These are phyloP conservation scores for Fagopyrum tataricum DNA, from an alignment of 148 eudicot species.

Conservation along the genomic window DNA sequence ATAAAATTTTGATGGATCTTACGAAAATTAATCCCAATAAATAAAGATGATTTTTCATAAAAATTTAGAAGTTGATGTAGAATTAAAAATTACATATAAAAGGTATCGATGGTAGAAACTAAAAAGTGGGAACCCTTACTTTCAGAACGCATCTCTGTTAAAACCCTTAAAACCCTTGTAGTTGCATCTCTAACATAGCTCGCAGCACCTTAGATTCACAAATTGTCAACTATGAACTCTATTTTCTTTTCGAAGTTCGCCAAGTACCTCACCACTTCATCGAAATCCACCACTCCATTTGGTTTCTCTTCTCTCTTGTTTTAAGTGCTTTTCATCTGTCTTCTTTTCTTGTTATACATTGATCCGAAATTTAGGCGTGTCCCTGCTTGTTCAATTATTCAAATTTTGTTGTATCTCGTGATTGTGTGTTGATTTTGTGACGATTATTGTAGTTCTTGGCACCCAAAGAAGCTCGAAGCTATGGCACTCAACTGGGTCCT, in stretches of 20 bases:
- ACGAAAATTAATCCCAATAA: too few species aligned
- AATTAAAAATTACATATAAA: too few species aligned
- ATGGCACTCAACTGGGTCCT: constrained; percentile 45
- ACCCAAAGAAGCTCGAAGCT: constrained; percentile 38
- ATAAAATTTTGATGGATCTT: too few species aligned
- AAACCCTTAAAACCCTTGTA: not conserved
- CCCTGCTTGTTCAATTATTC: not conserved
- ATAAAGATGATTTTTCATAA: too few species aligned
- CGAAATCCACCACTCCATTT: constrained; percentile 1
- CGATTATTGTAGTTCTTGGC: constrained; percentile 36
- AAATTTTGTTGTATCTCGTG: not conserved
- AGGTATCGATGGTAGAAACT: too few species aligned
- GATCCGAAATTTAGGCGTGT: not conserved
- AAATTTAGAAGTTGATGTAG: too few species aligned
- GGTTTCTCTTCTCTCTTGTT: not conserved
- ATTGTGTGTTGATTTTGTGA: not conserved
- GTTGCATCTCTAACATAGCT: too few species aligned
- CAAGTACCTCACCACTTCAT: not conserved
- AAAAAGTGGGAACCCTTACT: too few species aligned
- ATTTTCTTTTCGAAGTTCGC: not conserved
- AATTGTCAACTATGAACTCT: not conserved
- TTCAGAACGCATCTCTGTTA: too few species aligned
- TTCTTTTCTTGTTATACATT: not conserved
- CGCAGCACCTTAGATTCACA: not conserved
- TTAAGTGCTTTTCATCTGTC: not conserved